Evolutionary conservation across 1,139 yeast species (phyloP).

Genomic region (Taiozyma onychis): DNA sequence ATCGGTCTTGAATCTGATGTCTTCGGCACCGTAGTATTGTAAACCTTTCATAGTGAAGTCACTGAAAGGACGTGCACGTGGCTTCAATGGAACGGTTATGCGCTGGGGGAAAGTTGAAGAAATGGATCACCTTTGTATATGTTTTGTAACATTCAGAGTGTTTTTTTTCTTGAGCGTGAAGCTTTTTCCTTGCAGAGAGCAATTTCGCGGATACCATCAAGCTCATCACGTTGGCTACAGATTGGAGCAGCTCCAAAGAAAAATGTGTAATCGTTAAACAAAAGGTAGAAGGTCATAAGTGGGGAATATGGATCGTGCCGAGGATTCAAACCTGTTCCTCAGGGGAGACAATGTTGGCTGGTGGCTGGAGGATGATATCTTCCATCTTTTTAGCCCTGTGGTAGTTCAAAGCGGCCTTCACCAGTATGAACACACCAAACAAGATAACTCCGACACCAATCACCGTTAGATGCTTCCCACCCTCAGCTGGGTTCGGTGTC

Average conservation of each 20-base stretch:
- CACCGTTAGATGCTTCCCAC: constrained; percentile 3
- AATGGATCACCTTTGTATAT: background rate
- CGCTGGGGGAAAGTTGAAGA: background rate
- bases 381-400: constrained; percentile 76
- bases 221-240: background rate
- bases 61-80: background rate
- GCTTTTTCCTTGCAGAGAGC: background rate
- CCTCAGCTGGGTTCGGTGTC: constrained; percentile 25
- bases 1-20: too few species aligned
- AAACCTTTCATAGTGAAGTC: too few species aligned
- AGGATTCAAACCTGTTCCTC: constrained; percentile 13
- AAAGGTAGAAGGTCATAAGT: background rate
- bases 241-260: background rate
- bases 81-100: background rate
- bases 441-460: constrained; percentile 56
- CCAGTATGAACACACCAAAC: constrained; percentile 60
- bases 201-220: background rate
- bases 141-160: background rate
- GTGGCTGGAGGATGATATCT: constrained; percentile 48
- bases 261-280: background rate
- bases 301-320: background rate
- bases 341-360: constrained; percentile 13
- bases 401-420: constrained; percentile 68
- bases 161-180: background rate
- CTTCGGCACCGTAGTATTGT: too few species aligned